Percentiles rank a stretch among this genome's conserved stretches.
Conservation (phyloP, 2,329 filamentous ascomycete genomes). For the Bimuria novae-zelandiae region DNA sequence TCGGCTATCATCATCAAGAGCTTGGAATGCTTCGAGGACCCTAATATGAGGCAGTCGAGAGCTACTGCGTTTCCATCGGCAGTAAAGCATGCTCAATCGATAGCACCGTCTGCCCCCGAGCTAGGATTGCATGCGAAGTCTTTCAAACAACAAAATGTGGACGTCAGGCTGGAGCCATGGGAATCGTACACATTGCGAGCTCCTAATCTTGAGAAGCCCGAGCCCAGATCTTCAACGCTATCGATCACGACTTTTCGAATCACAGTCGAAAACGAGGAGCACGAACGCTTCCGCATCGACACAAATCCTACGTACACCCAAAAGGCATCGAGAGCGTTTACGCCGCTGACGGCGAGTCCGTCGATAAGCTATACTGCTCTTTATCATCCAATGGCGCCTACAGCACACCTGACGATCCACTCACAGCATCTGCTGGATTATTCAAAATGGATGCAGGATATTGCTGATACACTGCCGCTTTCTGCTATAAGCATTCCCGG, state of each 20-base stretch:
- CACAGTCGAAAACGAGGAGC: constrained; percentile 66
- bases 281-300: constrained; percentile 72
- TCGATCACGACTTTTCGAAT: constrained; percentile 69
- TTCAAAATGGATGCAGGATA: constrained; percentile 82
- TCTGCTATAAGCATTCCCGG: constrained; percentile 87
- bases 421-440: constrained; percentile 51
- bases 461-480: constrained; percentile 73
- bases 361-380: constrained; percentile 49
- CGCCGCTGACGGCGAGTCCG: constrained; percentile 46
- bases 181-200: constrained; percentile 64
- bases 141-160: constrained; percentile 65
- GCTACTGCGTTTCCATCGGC: constrained; percentile 39
- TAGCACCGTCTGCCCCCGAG: constrained; percentile 46
- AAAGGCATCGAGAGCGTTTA: constrained; percentile 44
- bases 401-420: constrained; percentile 38
- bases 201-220: constrained; percentile 44
- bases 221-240: not conserved
- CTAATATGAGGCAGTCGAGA: constrained; percentile 47
- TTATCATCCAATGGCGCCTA: constrained; percentile 52
- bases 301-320: constrained; percentile 60
- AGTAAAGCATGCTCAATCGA: constrained; percentile 26
- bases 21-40: constrained; percentile 73
- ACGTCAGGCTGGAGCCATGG: constrained; percentile 71
- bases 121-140: constrained; percentile 62
- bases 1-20: constrained; percentile 72